These are phyloP conservation scores for Candida tetrigidarum DNA, from an alignment of 1,139 yeast species.

Conservation along the genomic window DNA sequence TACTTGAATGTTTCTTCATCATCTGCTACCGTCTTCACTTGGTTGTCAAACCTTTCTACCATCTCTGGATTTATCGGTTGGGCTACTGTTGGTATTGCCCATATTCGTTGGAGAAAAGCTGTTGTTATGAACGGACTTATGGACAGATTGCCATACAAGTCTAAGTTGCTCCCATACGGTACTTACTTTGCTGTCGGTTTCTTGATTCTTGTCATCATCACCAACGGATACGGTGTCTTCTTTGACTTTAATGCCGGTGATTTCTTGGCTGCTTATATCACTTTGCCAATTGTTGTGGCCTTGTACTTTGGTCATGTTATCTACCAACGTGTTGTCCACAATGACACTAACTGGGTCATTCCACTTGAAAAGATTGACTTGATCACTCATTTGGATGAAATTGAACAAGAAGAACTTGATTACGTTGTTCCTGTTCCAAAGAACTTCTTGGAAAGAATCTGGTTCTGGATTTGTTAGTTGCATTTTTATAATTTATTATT, in stretches of 20 bases:
- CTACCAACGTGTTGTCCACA: slow-evolving; percentile 29
- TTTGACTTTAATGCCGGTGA: slow-evolving; percentile 53
- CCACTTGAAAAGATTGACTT: slow-evolving; percentile 47
- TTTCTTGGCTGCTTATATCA: slow-evolving; percentile 65
- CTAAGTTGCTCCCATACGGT: slow-evolving; percentile 54
- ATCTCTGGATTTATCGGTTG: slow-evolving; percentile 74
- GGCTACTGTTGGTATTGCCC: slow-evolving; percentile 54
- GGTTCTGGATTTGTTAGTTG: slow-evolving; percentile 47
- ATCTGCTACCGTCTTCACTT: slow-evolving; percentile 58
- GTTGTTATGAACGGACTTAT: slow-evolving; percentile 41
- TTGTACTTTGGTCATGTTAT: slow-evolving; percentile 45
- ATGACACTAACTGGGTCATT: not conserved
- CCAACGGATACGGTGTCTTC: slow-evolving; percentile 64
- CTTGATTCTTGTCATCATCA: slow-evolving; percentile 47
- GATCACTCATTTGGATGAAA: slow-evolving; percentile 47
- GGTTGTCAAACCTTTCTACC: slow-evolving; percentile 73
- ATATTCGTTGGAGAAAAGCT: slow-evolving; percentile 59
- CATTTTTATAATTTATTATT: no score
- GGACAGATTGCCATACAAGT: slow-evolving; percentile 51
- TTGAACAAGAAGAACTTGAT: slow-evolving; percentile 41
- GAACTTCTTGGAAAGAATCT: slow-evolving; percentile 36
- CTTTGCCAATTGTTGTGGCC: slow-evolving; percentile 55
- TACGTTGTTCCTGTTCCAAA: slow-evolving; percentile 31
- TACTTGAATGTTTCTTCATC: slow-evolving; percentile 62
- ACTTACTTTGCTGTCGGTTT: slow-evolving; percentile 53